phyloP scores from a whole-genome alignment of 2,329 filamentous ascomycete genomes.

The Fusarium sambucinum region DNA sequence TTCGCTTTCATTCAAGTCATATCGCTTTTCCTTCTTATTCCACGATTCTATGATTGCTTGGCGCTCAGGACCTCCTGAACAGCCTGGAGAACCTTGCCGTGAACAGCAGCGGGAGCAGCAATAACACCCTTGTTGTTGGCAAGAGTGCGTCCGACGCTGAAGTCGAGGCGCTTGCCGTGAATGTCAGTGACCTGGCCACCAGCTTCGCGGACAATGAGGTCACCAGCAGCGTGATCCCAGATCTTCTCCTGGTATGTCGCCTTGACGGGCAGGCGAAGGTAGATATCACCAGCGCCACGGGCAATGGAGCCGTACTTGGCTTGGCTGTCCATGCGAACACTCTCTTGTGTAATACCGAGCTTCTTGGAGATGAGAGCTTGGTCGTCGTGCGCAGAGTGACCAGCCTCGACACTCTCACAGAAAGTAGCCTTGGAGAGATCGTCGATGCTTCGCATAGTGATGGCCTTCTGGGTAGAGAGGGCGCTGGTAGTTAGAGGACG shows the following conservation, averaged over 20 bases:
- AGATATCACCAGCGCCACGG: slow-evolving; percentile 92
- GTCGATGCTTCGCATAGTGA: slow-evolving; percentile 81
- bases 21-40: neutral
- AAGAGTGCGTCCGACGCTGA: slow-evolving; percentile 86
- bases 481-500: slow-evolving; percentile 71
- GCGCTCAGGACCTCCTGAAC: slow-evolving; percentile 81
- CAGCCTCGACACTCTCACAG: slow-evolving; percentile 96
- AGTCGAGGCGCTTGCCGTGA: slow-evolving; percentile 85
- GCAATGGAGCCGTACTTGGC: slow-evolving; percentile 98
- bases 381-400: slow-evolving; percentile 89
- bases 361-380: slow-evolving; percentile 83
- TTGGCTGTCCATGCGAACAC: slow-evolving; percentile 96
- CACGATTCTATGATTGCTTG: slow-evolving; percentile 44
- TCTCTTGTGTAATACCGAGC: slow-evolving; percentile 88
- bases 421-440: slow-evolving; percentile 87
- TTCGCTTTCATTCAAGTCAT: slow-evolving; percentile 22
- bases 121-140: slow-evolving; percentile 93
- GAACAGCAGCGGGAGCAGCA: slow-evolving; percentile 82
- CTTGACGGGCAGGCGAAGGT: slow-evolving; percentile 87
- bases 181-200: slow-evolving; percentile 93
- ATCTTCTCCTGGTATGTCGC: slow-evolving; percentile 98
- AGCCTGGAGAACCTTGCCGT: slow-evolving; percentile 79
- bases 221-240: slow-evolving; percentile 97
- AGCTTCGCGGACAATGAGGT: slow-evolving; percentile 92
- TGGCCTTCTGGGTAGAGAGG: slow-evolving; percentile 69